Evolutionary conservation across 495 filamentous ascomycete genomes (phyloP), one percentile per base, ranked within the genome.

Genomic region (Aspergillus coremiiformis): DNA sequence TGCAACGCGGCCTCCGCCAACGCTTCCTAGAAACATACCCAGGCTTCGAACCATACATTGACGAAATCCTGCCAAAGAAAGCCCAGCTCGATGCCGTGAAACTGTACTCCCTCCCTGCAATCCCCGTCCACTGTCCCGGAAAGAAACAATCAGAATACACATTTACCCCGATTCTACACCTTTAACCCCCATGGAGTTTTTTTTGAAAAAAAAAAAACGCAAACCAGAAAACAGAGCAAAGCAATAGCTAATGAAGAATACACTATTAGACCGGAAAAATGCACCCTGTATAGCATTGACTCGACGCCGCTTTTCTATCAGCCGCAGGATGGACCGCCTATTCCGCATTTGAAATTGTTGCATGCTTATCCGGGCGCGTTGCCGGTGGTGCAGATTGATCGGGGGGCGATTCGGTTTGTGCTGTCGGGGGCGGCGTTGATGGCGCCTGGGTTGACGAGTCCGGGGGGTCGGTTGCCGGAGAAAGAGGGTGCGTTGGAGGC

Each of bases 321-420:
- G 71, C 86, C 87, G 58, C 85, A 89, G 69, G 87, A 89, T 63
- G 85, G 84, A 59, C 72, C 83, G 0, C 73, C 81, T 14, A 77
- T 94, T 37, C 93, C 93, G 1, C 91, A 96, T 64, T 82, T 93
- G 2, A 73, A 74, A 14, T 80, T 92, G 51, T 77, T 92, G 23
- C 89, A 92, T 69, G 72, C 78, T 47, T 77, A 71, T 55, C 76
- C 77, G 1, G 55, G 66, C 45, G 73, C 70, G 32, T 58, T 79
- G 30, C 68, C 72, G 5, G 75, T 66, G n/a, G 68, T 80, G 51
- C 73, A 76, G 27, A 90, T 95, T 62, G 92, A 97, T 68, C 84
- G 93, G 44, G 93, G 93, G 47, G 93, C 94, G 0, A 96, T 97
- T 67, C 89, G 94, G 52, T 98, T 98, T 71, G 92, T 98, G 24